phyloP scores from a whole-genome alignment of 805 yeast species.

The Kazachstania viticola region DNA sequence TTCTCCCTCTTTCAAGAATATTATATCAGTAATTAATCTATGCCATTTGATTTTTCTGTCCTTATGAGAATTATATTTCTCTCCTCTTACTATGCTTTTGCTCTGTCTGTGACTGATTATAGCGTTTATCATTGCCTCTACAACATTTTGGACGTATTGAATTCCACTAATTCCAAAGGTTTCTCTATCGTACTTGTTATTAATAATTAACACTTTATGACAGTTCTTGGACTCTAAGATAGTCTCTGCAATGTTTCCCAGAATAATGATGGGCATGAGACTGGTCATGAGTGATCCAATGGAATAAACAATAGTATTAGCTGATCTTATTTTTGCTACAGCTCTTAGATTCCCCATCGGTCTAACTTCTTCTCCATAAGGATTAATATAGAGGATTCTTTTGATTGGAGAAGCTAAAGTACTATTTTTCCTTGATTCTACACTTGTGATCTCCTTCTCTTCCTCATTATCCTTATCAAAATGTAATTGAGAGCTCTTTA shows the following conservation, averaged over 20 bases:
- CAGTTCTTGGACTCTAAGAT: slow-evolving; percentile 27
- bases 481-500: slow-evolving; percentile 61
- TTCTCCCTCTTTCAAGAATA: slow-evolving; percentile 41
- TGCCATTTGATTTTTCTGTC: slow-evolving; percentile 26
- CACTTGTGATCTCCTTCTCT: too few species aligned
- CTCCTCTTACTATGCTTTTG: slow-evolving; percentile 13
- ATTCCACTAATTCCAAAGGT: slow-evolving; percentile 54
- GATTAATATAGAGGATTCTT: slow-evolving; percentile 68
- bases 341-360: slow-evolving; percentile 64
- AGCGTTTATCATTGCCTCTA: slow-evolving; percentile 21
- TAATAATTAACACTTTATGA: slow-evolving; percentile 50
- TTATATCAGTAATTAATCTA: slow-evolving; percentile 49
- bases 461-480: slow-evolving; percentile 42
- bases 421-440: too few species aligned
- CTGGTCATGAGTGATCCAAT: slow-evolving; percentile 89
- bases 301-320: slow-evolving; percentile 56
- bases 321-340: slow-evolving; percentile 34
- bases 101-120: slow-evolving; percentile 12
- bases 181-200: slow-evolving; percentile 72
- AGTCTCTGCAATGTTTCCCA: slow-evolving; percentile 63
- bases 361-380: slow-evolving; percentile 76
- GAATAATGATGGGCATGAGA: slow-evolving; percentile 62
- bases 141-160: slow-evolving; percentile 46
- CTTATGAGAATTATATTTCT: not conserved
- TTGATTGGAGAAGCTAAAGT: slow-evolving; percentile 68